A percentile compares a stretch with the other conserved stretches of the same genome.
phyloP scores from a whole-genome alignment of 2,329 filamentous ascomycete species.

The Polytolypa hystricis region DNA sequence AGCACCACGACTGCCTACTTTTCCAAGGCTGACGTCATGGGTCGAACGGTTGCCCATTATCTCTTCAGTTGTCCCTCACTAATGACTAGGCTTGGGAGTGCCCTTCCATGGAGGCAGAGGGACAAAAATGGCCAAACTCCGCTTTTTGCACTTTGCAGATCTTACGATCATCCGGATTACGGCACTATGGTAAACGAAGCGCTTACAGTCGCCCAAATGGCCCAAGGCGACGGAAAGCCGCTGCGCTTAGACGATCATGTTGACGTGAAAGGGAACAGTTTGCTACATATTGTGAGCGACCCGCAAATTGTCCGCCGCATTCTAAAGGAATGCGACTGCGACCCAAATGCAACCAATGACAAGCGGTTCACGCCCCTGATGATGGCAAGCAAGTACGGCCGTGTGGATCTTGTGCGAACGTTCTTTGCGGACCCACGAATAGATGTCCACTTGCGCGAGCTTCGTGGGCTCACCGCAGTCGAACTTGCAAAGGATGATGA shows the following conservation, averaged over 20 bases:
- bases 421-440: conserved; percentile 82
- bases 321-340: conserved; percentile 76
- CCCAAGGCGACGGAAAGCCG: conserved; percentile 67
- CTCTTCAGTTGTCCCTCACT: conserved; percentile 81
- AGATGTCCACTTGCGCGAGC: conserved; percentile 71
- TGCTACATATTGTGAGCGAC: conserved; percentile 93
- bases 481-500: conserved; percentile 97
- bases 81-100: conserved; percentile 61
- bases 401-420: conserved; percentile 81
- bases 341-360: conserved; percentile 91
- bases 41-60: conserved; percentile 88
- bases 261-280: conserved; percentile 82
- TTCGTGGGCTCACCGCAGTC: conserved; percentile 81
- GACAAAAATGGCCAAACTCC: conserved; percentile 98
- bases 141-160: conserved; percentile 85
- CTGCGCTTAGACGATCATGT: conserved; percentile 88
- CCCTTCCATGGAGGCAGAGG: conserved; percentile 78
- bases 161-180: conserved; percentile 87
- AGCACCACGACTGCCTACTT: conserved; percentile 57
- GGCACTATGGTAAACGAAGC: conserved; percentile 76
- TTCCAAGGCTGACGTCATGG: conserved; percentile 65
- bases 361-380: conserved; percentile 91
- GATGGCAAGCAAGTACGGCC: conserved; percentile 96
- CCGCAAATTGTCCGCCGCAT: conserved; percentile 63
- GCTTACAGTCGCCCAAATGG: conserved; percentile 58